Conservation (phyloP, 2,329 filamentous ascomycete species). For the Cladosporium colombiae region DNA sequence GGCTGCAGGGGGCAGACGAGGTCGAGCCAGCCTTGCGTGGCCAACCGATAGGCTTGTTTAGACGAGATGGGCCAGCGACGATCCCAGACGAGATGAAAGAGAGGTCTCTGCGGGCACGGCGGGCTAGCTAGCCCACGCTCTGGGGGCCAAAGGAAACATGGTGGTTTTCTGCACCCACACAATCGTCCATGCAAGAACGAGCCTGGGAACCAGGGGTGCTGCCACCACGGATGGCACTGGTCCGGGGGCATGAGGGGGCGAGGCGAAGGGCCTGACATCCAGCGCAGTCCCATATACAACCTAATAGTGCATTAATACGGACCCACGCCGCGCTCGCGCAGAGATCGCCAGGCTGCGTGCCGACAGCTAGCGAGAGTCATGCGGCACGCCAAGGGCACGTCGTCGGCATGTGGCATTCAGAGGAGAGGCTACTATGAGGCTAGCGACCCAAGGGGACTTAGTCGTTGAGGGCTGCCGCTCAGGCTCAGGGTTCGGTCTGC, state of each 20-base stretch:
- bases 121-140: background rate
- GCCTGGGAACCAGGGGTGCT: background rate
- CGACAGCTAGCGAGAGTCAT: background rate
- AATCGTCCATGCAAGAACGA: background rate
- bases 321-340: background rate
- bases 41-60: background rate
- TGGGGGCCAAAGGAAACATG: background rate
- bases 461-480: background rate
- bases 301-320: background rate
- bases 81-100: background rate
- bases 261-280: background rate
- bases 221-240: background rate
- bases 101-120: background rate
- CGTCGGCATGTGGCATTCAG: background rate
- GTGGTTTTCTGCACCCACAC: background rate
- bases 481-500: background rate
- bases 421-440: background rate
- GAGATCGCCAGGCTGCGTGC: slow-evolving; percentile 1
- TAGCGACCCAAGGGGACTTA: background rate
- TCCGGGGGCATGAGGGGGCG: background rate
- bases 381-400: slow-evolving; percentile 6
- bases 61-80: slow-evolving; percentile 1
- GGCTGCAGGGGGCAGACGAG: background rate
- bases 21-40: background rate
- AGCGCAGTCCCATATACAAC: background rate